Percentiles rank a stretch among this genome's conserved stretches.
Evolutionary conservation across 2,329 filamentous ascomycete species (phyloP).

Genomic region (Xylogone sp.): DNA sequence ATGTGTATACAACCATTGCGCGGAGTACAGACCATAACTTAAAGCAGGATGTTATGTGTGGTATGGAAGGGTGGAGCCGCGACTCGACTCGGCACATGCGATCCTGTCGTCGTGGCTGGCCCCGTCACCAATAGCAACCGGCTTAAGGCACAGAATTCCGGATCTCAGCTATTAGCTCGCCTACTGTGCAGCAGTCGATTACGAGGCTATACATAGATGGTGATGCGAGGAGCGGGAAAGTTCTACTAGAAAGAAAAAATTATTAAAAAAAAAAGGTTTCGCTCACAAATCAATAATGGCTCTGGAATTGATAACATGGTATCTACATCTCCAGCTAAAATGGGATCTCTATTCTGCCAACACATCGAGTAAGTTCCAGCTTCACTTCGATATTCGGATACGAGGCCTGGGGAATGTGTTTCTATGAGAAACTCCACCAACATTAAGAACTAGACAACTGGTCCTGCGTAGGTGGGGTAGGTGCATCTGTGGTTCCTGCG

Average conservation of each 20-base stretch:
- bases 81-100: neutral
- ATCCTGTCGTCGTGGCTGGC: neutral
- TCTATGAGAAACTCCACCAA: too few species aligned
- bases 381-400: too few species aligned
- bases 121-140: neutral
- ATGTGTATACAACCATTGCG: neutral
- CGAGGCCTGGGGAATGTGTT: too few species aligned
- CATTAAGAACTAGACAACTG: too few species aligned
- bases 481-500: neutral
- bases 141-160: neutral
- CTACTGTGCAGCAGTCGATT: neutral
- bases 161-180: neutral
- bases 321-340: too few species aligned
- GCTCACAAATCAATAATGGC: too few species aligned
- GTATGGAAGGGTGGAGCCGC: neutral
- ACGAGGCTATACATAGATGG: neutral
- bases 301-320: too few species aligned
- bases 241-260: too few species aligned
- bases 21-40: neutral
- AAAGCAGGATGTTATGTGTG: neutral
- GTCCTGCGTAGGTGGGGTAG: too few species aligned
- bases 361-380: too few species aligned
- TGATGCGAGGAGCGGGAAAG: neutral
- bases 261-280: too few species aligned
- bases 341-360: too few species aligned